Percentiles rank a stretch among this genome's conserved stretches.
Conservation (phyloP, 768 basidiomycete genomes). For the Amanita subjunquillea region DNA sequence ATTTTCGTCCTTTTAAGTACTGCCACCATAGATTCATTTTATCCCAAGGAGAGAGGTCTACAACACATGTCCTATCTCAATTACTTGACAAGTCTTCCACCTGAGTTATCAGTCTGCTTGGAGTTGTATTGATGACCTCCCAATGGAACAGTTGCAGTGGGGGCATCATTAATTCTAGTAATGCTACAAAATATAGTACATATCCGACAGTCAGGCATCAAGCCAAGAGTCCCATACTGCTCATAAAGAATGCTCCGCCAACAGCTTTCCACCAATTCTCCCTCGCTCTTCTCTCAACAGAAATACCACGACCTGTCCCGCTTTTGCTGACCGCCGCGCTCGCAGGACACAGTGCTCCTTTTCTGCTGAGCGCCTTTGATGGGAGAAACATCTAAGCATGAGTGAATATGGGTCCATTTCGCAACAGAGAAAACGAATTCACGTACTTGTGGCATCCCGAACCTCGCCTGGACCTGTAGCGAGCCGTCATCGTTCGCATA, state of each 20-base stretch:
- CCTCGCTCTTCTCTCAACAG: background rate
- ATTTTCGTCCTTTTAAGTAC: too few relatives aligned
- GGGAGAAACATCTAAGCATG: slow-evolving; percentile 14
- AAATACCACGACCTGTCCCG: background rate
- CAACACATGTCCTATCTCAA: too few relatives aligned
- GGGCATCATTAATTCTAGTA: background rate
- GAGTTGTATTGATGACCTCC: too few relatives aligned
- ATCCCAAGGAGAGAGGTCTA: too few relatives aligned
- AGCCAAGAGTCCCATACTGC: background rate
- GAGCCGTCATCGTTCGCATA: slow-evolving; percentile 29
- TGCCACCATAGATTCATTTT: too few relatives aligned
- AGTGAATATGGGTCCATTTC: background rate
- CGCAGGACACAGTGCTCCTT: slow-evolving; percentile 9
- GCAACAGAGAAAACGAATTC: background rate
- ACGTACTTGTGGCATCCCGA: slow-evolving; percentile 36
- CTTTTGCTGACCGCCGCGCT: background rate
- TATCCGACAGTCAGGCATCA: background rate
- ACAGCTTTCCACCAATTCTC: background rate
- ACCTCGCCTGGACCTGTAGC: slow-evolving; percentile 23
- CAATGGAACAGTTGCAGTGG: too few relatives aligned
- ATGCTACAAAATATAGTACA: background rate
- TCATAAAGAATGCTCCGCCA: background rate
- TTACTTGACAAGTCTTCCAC: too few relatives aligned
- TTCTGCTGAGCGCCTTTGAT: slow-evolving; percentile 11
- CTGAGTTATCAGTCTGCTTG: too few relatives aligned